phyloP scores from a whole-genome alignment of 2,329 filamentous ascomycete genomes.

The Podosphaera xanthii region DNA sequence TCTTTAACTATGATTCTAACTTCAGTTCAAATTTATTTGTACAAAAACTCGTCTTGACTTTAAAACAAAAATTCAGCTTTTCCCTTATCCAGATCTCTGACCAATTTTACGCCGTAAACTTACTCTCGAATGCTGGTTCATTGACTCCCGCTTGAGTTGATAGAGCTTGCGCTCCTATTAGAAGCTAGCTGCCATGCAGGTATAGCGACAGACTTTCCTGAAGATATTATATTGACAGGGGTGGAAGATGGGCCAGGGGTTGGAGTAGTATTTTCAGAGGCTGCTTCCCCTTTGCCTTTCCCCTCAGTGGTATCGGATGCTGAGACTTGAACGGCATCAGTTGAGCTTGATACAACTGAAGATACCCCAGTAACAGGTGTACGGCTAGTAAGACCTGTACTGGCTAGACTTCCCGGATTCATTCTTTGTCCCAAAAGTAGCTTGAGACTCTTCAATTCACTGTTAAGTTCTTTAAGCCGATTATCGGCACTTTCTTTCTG shows the following conservation, averaged over 20 bases:
- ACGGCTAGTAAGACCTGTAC: slow-evolving; percentile 12
- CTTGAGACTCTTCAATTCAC: slow-evolving; percentile 80
- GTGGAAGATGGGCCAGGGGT: slow-evolving; percentile 18
- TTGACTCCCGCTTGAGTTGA: slow-evolving; percentile 4
- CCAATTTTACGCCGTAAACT: no score
- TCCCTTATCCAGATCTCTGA: no score
- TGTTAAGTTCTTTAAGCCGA: slow-evolving; percentile 62
- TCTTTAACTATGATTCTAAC: no score
- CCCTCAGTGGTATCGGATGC: slow-evolving; percentile 7
- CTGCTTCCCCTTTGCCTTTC: slow-evolving; percentile 16
- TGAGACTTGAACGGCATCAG: slow-evolving; percentile 6
- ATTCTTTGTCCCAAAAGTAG: slow-evolving; percentile 50
- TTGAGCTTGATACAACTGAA: slow-evolving; percentile 2
- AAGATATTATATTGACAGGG: slow-evolving; percentile 27
- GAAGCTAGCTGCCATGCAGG: slow-evolving; percentile 58
- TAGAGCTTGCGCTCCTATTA: slow-evolving; percentile 21
- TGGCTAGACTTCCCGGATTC: slow-evolving; percentile 17
- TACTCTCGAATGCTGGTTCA: no score
- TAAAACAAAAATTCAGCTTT: no score
- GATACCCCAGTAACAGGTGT: slow-evolving; percentile 6
- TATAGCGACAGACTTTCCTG: slow-evolving; percentile 40
- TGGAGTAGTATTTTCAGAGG: slow-evolving; percentile 14
- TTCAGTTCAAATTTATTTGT: no score
- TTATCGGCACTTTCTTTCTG: slow-evolving; percentile 69
- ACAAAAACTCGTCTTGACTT: no score